Evolutionary conservation across 1,284 basidiomycete genomes (phyloP), one percentile per base, ranked within the genome.

Genomic region (Xerocomus nothofagi): DNA sequence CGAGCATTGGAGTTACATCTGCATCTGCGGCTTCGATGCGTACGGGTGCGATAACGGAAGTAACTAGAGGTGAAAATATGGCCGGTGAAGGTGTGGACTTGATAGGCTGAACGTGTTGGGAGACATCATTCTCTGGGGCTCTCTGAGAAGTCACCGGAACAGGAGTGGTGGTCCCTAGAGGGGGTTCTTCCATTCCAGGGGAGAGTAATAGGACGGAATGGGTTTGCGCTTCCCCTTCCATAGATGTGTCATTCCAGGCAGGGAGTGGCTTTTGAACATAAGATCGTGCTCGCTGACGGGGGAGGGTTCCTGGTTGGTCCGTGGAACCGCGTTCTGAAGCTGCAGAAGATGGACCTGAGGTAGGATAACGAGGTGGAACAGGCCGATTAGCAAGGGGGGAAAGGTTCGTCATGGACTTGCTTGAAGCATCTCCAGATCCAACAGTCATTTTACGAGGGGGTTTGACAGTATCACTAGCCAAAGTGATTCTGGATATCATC

Each of bases 401-500:
- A 30, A 78, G 52, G 47, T 74, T 78, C 12, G 67, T 71, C 53
- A 65, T 65, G 6, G 78, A 75, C 39, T 68, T 62, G 33, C 59
- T 65, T 30, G 65, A 54, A 51, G 53, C 39, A 55, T 56, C 62
- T 47, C 59, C 44, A 36, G 58, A 41, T 44, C 55, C 52, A 51
- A 59, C 48, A 39, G 67, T 59, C 64, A 47, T 43, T 37, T 67
- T 69, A 20, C 66, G 67, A 47, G 65, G 53, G 27, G 48, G 55
- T 30, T 57, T 68, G 18, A 62, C 66, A 39, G 59, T 64, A 23
- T 66, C 64, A 42, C 73, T 73, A 6, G 80, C 75, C 48, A 88
- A 70, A 41, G 79, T 81, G 39, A 91, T 71, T 57, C 81, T 82
- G 21, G 87, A 89, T 58, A 91, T 86, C 83, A 91, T 91, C 53